These are phyloP conservation scores for Phylloporus sp. DNA, from an alignment of 768 basidiomycete species.

Conservation along the genomic window DNA sequence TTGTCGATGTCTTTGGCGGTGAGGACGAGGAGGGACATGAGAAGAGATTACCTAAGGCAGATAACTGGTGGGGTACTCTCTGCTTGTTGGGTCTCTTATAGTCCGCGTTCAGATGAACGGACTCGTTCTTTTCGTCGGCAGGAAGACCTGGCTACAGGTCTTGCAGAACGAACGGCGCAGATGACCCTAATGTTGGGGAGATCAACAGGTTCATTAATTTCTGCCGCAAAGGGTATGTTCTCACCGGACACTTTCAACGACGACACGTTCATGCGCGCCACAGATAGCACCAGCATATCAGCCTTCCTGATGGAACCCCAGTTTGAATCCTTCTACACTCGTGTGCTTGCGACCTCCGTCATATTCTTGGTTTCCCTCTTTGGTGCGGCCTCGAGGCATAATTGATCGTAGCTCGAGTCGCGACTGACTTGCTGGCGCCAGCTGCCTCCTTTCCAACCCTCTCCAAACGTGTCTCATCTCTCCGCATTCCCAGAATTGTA, in stretches of 20 bases:
- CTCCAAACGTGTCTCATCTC: conserved; percentile 47
- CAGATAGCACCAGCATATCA: neutral
- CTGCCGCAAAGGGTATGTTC: neutral
- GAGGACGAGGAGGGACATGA: conserved; percentile 55
- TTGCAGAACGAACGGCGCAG: neutral
- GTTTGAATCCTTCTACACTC: neutral
- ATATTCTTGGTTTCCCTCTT: conserved; percentile 63
- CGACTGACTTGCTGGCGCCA: conserved; percentile 13
- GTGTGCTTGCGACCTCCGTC: conserved; percentile 27
- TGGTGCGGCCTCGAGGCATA: conserved; percentile 39
- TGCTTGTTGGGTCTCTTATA: too few relatives aligned
- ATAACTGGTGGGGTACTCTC: neutral
- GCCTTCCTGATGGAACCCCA: conserved; percentile 1
- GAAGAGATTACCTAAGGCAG: neutral
- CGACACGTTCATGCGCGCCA: neutral
- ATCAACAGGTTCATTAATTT: neutral
- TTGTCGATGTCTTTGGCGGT: conserved; percentile 54
- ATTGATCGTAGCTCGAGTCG: neutral
- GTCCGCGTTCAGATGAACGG: too few relatives aligned
- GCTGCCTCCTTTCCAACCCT: conserved; percentile 74
- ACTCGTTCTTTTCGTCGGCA: neutral
- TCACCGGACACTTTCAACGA: neutral
- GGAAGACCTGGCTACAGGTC: neutral
- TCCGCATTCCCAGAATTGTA: conserved; percentile 61
- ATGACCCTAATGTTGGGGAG: neutral